These are phyloP conservation scores for Wickerhamomyces bovis DNA, from an alignment of 805 yeast species.

Conservation along the genomic window DNA sequence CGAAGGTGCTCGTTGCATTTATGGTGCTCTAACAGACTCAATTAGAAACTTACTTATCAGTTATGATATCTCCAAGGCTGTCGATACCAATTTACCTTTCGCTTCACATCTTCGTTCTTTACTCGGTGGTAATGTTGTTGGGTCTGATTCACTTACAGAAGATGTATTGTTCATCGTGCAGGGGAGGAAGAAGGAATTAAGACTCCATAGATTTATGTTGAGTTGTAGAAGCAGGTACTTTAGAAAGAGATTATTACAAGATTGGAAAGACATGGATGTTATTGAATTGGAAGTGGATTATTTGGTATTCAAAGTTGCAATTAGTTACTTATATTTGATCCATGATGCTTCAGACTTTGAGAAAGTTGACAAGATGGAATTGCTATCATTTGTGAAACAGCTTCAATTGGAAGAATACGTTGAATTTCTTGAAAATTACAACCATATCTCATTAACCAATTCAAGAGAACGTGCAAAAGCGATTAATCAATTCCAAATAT, in stretches of 20 bases:
- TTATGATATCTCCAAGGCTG: conserved; percentile 62
- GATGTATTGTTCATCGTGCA: conserved; percentile 20
- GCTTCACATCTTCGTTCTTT: conserved; percentile 42
- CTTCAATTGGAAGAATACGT: conserved; percentile 33
- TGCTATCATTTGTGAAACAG: conserved; percentile 29
- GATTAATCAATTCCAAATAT: conserved; percentile 24
- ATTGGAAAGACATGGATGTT: conserved; percentile 21
- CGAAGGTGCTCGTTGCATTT: conserved; percentile 72
- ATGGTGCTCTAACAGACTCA: conserved; percentile 68
- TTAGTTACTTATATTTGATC: conserved; percentile 32
- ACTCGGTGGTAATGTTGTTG: conserved; percentile 18
- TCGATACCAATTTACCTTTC: conserved; percentile 65
- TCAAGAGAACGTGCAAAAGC: conserved; percentile 28
- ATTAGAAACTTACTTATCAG: conserved; percentile 53
- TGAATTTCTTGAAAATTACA: conserved; percentile 27
- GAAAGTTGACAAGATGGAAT: conserved; percentile 21
- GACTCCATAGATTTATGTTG: conserved; percentile 38
- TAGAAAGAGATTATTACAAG: conserved; percentile 14
- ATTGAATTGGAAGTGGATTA: conserved; percentile 19
- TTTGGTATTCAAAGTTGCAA: conserved; percentile 13
- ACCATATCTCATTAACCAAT: conserved; percentile 18
- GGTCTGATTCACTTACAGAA: conserved; percentile 10
- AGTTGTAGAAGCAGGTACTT: conserved; percentile 31
- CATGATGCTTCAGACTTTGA: conserved; percentile 35
- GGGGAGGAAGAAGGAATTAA: conserved; percentile 7